Percentiles rank a stretch among this genome's conserved stretches.
These are phyloP conservation scores for Saccharomycopsis amapae DNA, from an alignment of 805 yeast genomes.

Conservation along the genomic window DNA sequence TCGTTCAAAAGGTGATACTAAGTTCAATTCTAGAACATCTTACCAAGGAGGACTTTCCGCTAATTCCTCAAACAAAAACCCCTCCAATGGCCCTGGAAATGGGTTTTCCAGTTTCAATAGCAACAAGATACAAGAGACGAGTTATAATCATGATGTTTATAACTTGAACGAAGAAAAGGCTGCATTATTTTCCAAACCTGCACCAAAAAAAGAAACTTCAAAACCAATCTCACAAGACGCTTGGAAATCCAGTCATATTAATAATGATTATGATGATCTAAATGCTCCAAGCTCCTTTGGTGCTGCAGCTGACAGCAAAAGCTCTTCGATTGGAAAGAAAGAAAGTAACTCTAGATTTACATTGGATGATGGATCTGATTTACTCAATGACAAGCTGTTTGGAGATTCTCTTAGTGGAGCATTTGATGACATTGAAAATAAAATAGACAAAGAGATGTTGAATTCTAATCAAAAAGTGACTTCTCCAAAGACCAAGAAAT, in stretches of 20 bases:
- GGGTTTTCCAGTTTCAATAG: background rate
- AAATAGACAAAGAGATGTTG: constrained; percentile 4
- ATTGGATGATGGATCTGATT: background rate
- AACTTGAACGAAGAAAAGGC: constrained; percentile 12
- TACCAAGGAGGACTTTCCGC: background rate
- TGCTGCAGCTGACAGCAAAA: too few relatives aligned
- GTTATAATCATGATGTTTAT: constrained; percentile 9
- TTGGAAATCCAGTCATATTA: background rate
- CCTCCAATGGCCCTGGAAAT: background rate
- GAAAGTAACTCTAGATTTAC: background rate
- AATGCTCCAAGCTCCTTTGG: too few relatives aligned
- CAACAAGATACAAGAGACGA: background rate
- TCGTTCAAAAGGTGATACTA: constrained; percentile 4
- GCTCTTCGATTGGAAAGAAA: background rate
- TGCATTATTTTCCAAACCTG: constrained; percentile 3
- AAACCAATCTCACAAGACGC: background rate
- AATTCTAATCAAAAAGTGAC: constrained; percentile 2
- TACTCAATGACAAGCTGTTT: constrained; percentile 4
- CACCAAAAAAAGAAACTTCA: background rate
- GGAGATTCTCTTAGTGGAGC: constrained; percentile 15
- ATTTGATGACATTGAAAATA: constrained; percentile 15
- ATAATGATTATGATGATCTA: background rate
- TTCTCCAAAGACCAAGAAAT: background rate
- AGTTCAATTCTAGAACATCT: constrained; percentile 2
- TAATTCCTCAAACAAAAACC: background rate